These are phyloP conservation scores for Exophiala sp. DNA, from an alignment of 2,329 filamentous ascomycete species.

Conservation along the genomic window DNA sequence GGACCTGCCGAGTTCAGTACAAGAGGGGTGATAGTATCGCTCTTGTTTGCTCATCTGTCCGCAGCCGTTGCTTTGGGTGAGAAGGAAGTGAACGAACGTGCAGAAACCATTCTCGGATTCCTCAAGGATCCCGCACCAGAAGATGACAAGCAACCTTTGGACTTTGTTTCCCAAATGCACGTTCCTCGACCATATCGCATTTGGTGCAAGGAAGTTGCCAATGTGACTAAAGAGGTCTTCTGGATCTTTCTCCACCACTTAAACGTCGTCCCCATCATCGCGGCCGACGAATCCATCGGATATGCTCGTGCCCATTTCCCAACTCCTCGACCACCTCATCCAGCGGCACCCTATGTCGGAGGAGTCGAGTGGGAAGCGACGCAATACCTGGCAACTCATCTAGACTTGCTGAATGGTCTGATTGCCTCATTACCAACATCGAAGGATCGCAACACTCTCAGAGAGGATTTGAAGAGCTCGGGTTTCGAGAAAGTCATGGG, in stretches of 20 bases:
- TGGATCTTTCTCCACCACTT: constrained; percentile 97
- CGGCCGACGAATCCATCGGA: constrained; percentile 31
- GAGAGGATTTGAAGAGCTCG: constrained; percentile 70
- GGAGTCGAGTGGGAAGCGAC: constrained; percentile 99
- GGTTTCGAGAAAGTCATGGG: constrained; percentile 91
- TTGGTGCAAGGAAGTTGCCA: constrained; percentile 88
- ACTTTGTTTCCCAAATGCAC: constrained; percentile 86
- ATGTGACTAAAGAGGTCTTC: constrained; percentile 95
- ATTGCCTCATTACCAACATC: constrained; percentile 69
- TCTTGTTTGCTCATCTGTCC: constrained; percentile 83
- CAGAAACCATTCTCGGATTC: constrained; percentile 68
- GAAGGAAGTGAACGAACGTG: constrained; percentile 60
- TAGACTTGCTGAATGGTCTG: constrained; percentile 88
- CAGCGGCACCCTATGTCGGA: constrained; percentile 90
- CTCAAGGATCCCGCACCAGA: constrained; percentile 71
- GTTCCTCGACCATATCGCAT: constrained; percentile 80
- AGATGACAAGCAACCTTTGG: constrained; percentile 68
- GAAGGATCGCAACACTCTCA: constrained; percentile 67
- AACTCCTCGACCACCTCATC: constrained; percentile 77
- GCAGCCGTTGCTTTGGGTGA: constrained; percentile 46
- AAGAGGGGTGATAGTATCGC: constrained; percentile 77
- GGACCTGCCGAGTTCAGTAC: constrained; percentile 96
- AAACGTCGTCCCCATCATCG: constrained; percentile 64
- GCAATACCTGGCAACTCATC: constrained; percentile 86
- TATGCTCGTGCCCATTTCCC: constrained; percentile 66